Conservation (phyloP, 2,329 filamentous ascomycete species). For the Clonostachys byssicola region DNA sequence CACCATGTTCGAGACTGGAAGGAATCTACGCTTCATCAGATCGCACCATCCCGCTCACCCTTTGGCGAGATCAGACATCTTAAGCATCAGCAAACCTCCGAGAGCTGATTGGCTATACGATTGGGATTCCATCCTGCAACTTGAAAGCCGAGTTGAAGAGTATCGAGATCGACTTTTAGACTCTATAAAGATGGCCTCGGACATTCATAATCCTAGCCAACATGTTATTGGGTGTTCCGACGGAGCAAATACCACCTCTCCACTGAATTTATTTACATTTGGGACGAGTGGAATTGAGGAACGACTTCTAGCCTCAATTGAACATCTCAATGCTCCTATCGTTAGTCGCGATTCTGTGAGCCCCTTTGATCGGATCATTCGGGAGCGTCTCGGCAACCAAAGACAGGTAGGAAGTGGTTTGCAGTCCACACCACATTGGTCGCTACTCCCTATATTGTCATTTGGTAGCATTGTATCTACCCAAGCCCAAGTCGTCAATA, state of each 20-base stretch:
- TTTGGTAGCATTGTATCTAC: conserved; percentile 69
- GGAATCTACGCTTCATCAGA: conserved; percentile 69
- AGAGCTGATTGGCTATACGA: conserved; percentile 64
- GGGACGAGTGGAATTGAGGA: conserved; percentile 40
- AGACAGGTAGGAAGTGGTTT: conserved; percentile 8
- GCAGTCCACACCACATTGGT: conserved; percentile 47
- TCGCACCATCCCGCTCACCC: conserved; percentile 68
- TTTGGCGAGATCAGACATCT: conserved; percentile 48
- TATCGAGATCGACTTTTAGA: conserved; percentile 22
- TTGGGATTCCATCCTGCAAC: conserved; percentile 62
- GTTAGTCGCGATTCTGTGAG: conserved; percentile 17
- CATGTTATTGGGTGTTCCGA: too few relatives aligned
- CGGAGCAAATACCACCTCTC: too few relatives aligned
- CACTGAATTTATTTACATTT: conserved; percentile 42
- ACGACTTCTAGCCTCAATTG: conserved; percentile 46
- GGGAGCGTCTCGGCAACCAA: conserved; percentile 27
- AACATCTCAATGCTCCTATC: conserved; percentile 28
- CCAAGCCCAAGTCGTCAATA: conserved; percentile 75
- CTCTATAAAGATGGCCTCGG: conserved; percentile 6
- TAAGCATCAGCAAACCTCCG: conserved; percentile 46
- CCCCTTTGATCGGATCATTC: conserved; percentile 32
- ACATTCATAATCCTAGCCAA: too few relatives aligned
- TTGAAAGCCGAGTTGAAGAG: conserved; percentile 55
- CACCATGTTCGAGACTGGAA: conserved; percentile 74
- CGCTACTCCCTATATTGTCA: conserved; percentile 63